phyloP scores from a whole-genome alignment of 176 grass and related monocot genomes.

The Thalia dealbata region DNA sequence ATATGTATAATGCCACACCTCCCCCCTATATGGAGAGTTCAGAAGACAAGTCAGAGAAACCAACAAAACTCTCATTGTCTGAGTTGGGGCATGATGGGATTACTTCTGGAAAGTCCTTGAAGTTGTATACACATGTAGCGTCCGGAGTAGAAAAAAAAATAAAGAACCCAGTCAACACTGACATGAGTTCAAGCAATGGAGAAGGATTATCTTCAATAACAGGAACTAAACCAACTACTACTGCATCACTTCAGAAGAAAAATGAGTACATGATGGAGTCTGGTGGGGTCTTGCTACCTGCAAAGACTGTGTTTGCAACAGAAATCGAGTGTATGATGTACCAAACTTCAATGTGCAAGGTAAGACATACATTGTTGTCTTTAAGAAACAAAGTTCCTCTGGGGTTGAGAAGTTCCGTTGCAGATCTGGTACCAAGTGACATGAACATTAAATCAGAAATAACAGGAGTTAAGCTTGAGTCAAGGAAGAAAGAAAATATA shows the following conservation, averaged over 20 bases:
- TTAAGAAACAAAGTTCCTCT: slow-evolving; percentile 43
- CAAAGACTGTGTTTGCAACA: slow-evolving; percentile 73
- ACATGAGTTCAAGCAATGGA: slow-evolving; percentile 41
- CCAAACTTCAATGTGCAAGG: slow-evolving; percentile 87
- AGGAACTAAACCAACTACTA: slow-evolving; percentile 42
- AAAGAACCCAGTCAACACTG: slow-evolving; percentile 32
- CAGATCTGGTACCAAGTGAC: slow-evolving; percentile 35
- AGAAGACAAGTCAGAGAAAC: slow-evolving; percentile 56
- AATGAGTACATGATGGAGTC: slow-evolving; percentile 50
- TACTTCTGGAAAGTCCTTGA: slow-evolving; percentile 34
- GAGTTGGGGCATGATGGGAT: slow-evolving; percentile 9
- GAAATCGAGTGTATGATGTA: slow-evolving; percentile 83
- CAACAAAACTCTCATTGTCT: slow-evolving; percentile 28
- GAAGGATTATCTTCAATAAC: slow-evolving; percentile 37
- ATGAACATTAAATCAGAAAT: slow-evolving; percentile 33
- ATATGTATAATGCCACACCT: slow-evolving; percentile 57
- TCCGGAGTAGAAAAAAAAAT: slow-evolving; percentile 44
- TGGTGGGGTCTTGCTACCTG: slow-evolving; percentile 56
- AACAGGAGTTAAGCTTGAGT: slow-evolving; percentile 36
- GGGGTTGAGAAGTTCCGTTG: slow-evolving; percentile 34
- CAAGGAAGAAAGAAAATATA: slow-evolving; percentile 74
- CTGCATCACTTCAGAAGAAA: slow-evolving; percentile 47
- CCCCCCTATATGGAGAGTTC: slow-evolving; percentile 32
- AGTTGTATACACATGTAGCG: slow-evolving; percentile 74
- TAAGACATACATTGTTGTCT: slow-evolving; percentile 79